These are phyloP conservation scores for Populus davidiana DNA, from an alignment of 345 rosid species.

Conservation along the genomic window DNA sequence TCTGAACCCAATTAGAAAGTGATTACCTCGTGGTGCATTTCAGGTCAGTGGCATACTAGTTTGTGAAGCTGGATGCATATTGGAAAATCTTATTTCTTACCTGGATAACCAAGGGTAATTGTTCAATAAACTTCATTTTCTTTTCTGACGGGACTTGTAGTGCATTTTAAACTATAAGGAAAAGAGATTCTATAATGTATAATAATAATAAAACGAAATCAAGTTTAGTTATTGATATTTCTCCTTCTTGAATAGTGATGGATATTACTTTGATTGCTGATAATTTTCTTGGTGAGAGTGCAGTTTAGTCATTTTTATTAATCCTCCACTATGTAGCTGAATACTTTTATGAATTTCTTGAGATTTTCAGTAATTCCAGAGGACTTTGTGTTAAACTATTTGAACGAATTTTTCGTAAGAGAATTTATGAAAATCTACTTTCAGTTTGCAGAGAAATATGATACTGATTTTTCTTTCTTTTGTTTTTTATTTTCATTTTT, in stretches of 20 bases:
- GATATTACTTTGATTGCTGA: not conserved
- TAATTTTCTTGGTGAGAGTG: not conserved
- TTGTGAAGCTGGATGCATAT: slow-evolving; percentile 96
- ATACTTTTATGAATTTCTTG: not conserved
- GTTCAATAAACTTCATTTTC: slow-evolving; percentile 9
- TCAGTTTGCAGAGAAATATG: not conserved
- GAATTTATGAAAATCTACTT: not conserved
- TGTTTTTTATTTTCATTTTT: not conserved
- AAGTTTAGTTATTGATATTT: slow-evolving; percentile 3
- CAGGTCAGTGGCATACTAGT: slow-evolving; percentile 91
- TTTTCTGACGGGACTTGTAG: not conserved
- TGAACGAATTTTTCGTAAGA: not conserved
- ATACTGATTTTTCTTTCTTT: not conserved
- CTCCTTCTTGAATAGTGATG: not conserved
- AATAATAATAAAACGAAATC: not conserved
- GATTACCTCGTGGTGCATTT: slow-evolving; percentile 15
- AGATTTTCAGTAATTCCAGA: not conserved
- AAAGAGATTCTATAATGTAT: not conserved
- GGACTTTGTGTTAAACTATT: not conserved
- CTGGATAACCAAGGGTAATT: slow-evolving; percentile 78
- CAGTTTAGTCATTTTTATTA: not conserved
- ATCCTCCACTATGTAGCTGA: not conserved
- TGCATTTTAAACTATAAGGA: not conserved
- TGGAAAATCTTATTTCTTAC: slow-evolving; percentile 77
- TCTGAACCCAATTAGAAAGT: not conserved